Conservation (phyloP, 768 basidiomycete genomes). For the Lactifluus piperatus region DNA sequence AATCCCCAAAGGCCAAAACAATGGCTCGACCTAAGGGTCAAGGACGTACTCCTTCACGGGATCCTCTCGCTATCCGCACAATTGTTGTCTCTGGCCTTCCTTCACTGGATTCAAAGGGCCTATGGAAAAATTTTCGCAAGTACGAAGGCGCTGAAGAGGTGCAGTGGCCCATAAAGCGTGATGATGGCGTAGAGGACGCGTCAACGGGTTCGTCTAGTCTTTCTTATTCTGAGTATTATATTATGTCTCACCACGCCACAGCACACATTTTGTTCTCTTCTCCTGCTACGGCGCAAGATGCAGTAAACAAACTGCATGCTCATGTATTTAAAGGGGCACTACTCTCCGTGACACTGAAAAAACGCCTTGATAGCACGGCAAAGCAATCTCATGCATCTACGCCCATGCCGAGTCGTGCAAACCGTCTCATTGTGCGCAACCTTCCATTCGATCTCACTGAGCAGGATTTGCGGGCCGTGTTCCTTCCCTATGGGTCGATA, state of each 20-base stretch:
- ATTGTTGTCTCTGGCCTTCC: slow-evolving; percentile 72
- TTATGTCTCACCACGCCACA: slow-evolving; percentile 21
- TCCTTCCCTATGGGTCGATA: slow-evolving; percentile 83
- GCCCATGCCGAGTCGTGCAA: slow-evolving; percentile 56
- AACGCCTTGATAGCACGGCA: slow-evolving; percentile 61
- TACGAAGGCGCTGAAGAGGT: slow-evolving; percentile 66
- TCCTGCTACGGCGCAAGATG: slow-evolving; percentile 57
- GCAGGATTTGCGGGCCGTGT: slow-evolving; percentile 76
- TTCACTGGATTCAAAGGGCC: slow-evolving; percentile 47
- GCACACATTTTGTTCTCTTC: slow-evolving; percentile 70
- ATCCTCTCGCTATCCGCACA: slow-evolving; percentile 81
- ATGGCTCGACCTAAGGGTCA: slow-evolving; percentile 30
- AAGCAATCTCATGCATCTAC: slow-evolving; percentile 30
- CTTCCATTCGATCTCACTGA: slow-evolving; percentile 77
- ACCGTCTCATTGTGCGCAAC: slow-evolving; percentile 86
- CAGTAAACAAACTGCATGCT: slow-evolving; percentile 76
- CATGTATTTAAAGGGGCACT: slow-evolving; percentile 87
- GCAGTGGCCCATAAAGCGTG: slow-evolving; percentile 50
- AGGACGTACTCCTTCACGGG: slow-evolving; percentile 33
- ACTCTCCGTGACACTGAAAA: slow-evolving; percentile 84
- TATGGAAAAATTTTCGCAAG: slow-evolving; percentile 88
- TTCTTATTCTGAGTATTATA: background rate
- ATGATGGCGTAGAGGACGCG: slow-evolving; percentile 38
- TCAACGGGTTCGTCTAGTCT: slow-evolving; percentile 36
- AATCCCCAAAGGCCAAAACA: slow-evolving; percentile 19